Evolutionary conservation across 192 early-diverging fungal genomes (phyloP).

Genomic region (Fimicolochytrium jonesii): DNA sequence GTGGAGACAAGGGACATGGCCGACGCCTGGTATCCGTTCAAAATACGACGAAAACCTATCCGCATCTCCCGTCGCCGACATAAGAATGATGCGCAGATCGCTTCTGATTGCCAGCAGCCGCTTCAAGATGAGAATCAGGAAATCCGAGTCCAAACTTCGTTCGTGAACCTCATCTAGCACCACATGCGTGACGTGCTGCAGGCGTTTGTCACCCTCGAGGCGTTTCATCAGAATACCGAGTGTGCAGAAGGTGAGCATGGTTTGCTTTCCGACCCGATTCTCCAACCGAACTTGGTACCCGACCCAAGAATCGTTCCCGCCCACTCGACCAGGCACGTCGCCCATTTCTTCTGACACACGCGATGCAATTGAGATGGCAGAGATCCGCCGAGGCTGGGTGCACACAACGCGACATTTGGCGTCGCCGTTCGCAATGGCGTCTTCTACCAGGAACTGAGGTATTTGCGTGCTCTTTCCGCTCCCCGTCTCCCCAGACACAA

Average conservation of each 20-base stretch:
- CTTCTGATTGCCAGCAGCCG: constrained; percentile 36
- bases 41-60: constrained; percentile 45
- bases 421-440: constrained; percentile 37
- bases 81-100: constrained; percentile 50
- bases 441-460: constrained; percentile 72
- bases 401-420: constrained; percentile 55
- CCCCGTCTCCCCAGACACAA: constrained; percentile 80
- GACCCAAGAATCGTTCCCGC: constrained; percentile 48
- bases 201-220: constrained; percentile 55
- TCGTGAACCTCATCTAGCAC: constrained; percentile 82
- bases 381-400: constrained; percentile 66
- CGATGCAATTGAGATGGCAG: constrained; percentile 74
- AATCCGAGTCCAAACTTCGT: constrained; percentile 69
- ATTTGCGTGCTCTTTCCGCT: constrained; percentile 65
- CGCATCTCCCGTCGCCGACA: constrained; percentile 74
- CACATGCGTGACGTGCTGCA: constrained; percentile 62
- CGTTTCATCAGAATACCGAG: constrained; percentile 69
- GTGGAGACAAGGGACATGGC: constrained; percentile 29
- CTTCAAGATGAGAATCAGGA: constrained; percentile 63
- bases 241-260: constrained; percentile 69
- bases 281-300: constrained; percentile 77
- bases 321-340: constrained; percentile 47
- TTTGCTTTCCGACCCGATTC: constrained; percentile 42
- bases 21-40: constrained; percentile 8
- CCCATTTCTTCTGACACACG: constrained; percentile 72